phyloP scores from a whole-genome alignment of 371 early-diverging fungal genomes.

The Mortierella polycephala region DNA sequence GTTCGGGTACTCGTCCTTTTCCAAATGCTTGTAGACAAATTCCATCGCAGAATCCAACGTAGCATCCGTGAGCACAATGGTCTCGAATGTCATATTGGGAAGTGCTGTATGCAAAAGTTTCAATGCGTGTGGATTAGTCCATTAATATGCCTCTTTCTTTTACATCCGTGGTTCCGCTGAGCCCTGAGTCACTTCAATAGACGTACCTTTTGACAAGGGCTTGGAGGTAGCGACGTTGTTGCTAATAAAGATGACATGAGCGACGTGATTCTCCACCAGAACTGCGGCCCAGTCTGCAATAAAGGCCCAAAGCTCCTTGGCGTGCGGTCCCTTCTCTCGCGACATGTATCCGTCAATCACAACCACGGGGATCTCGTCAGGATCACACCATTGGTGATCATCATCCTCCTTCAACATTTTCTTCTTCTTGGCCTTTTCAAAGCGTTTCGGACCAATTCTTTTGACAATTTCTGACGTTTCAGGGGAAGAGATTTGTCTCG shows the following conservation, averaged over 20 bases:
- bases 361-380: slow-evolving; percentile 82
- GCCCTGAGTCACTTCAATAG: background rate
- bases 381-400: slow-evolving; percentile 49
- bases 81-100: slow-evolving; percentile 81
- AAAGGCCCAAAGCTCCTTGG: slow-evolving; percentile 72
- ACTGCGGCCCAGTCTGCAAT: slow-evolving; percentile 83
- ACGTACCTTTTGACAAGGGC: slow-evolving; percentile 72
- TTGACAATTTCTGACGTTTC: slow-evolving; percentile 2
- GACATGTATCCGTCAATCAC: slow-evolving; percentile 89
- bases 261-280: slow-evolving; percentile 80
- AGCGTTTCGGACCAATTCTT: background rate
- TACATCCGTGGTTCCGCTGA: background rate
- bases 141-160: background rate
- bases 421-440: slow-evolving; percentile 8
- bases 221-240: slow-evolving; percentile 80
- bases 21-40: slow-evolving; percentile 70
- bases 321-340: slow-evolving; percentile 67
- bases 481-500: slow-evolving; percentile 41
- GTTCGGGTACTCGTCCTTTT: slow-evolving; percentile 58
- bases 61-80: slow-evolving; percentile 77
- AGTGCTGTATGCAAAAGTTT: slow-evolving; percentile 59
- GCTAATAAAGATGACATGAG: slow-evolving; percentile 92
- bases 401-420: slow-evolving; percentile 25
- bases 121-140: background rate
- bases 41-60: slow-evolving; percentile 70